Evolutionary conservation across 495 filamentous ascomycete genomes (phyloP).

Genomic region (Penicillium silybi): DNA sequence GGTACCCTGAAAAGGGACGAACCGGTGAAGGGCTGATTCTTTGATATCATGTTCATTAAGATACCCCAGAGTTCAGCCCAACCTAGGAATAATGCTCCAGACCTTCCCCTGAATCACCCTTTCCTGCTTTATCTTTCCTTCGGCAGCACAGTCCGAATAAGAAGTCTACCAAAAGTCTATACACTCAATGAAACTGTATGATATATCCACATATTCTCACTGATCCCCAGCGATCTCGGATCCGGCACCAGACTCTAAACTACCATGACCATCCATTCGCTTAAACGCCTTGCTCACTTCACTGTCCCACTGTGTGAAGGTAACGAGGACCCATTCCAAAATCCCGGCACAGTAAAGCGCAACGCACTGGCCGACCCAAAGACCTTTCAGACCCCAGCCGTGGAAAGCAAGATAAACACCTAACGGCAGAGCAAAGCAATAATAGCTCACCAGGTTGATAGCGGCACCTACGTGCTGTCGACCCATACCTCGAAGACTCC

Average conservation of each 20-base stretch:
- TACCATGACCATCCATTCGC: slow-evolving; percentile 56
- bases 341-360: slow-evolving; percentile 79
- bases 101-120: too few relatives aligned
- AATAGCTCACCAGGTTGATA: slow-evolving; percentile 90
- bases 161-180: too few relatives aligned
- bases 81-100: too few relatives aligned
- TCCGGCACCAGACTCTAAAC: neutral
- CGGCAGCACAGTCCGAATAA: too few relatives aligned
- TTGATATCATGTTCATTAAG: too few relatives aligned
- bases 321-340: slow-evolving; percentile 78
- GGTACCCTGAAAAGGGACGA: too few relatives aligned
- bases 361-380: slow-evolving; percentile 90
- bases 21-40: too few relatives aligned
- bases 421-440: slow-evolving; percentile 75
- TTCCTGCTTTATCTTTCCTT: too few relatives aligned
- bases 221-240: neutral
- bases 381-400: slow-evolving; percentile 78
- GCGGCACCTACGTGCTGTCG: slow-evolving; percentile 82
- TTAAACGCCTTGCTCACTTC: slow-evolving; percentile 74
- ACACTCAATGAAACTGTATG: too few relatives aligned
- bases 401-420: slow-evolving; percentile 87
- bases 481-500: slow-evolving; percentile 79
- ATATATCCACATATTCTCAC: neutral
- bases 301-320: slow-evolving; percentile 70
- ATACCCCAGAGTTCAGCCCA: too few relatives aligned